phyloP scores from a whole-genome alignment of 139 green algal genomes.

The Nannochloris sp. region DNA sequence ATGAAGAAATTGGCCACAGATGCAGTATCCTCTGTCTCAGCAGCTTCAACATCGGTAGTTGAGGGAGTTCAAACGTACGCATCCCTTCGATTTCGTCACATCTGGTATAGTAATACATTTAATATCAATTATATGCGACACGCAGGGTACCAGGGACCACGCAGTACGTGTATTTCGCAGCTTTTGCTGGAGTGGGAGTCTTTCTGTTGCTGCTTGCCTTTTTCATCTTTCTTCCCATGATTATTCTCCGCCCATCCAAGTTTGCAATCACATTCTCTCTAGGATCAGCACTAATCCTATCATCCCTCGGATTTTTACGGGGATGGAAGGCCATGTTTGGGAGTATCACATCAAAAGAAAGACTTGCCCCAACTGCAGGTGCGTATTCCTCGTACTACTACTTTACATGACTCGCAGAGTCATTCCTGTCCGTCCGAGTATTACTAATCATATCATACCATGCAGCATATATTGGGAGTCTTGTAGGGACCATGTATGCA shows the following conservation, averaged over 20 bases:
- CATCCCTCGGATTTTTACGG: constrained; percentile 61
- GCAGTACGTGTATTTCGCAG: constrained; percentile 50
- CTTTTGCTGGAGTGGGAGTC: constrained; percentile 47
- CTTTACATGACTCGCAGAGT: background rate
- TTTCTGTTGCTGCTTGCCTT: constrained; percentile 82
- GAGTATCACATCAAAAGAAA: constrained; percentile 75
- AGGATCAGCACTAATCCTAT: constrained; percentile 69
- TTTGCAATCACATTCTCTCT: constrained; percentile 89
- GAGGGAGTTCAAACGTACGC: background rate
- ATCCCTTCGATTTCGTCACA: background rate
- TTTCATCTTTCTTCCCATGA: constrained; percentile 79
- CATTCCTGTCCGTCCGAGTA: background rate
- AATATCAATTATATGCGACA: background rate
- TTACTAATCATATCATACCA: background rate
- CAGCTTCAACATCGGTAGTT: constrained; percentile 2
- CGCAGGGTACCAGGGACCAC: constrained; percentile 27
- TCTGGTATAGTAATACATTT: background rate
- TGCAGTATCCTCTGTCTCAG: constrained; percentile 5
- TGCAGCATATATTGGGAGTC: constrained; percentile 69
- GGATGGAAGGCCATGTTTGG: constrained; percentile 72
- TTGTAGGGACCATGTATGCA: constrained; percentile 74
- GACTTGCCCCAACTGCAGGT: constrained; percentile 58
- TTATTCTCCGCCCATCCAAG: constrained; percentile 85
- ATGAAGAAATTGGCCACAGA: background rate
- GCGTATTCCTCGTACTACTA: background rate